phyloP scores from a whole-genome alignment of 2,329 filamentous ascomycete genomes.

The Exophiala xenobiotica region DNA sequence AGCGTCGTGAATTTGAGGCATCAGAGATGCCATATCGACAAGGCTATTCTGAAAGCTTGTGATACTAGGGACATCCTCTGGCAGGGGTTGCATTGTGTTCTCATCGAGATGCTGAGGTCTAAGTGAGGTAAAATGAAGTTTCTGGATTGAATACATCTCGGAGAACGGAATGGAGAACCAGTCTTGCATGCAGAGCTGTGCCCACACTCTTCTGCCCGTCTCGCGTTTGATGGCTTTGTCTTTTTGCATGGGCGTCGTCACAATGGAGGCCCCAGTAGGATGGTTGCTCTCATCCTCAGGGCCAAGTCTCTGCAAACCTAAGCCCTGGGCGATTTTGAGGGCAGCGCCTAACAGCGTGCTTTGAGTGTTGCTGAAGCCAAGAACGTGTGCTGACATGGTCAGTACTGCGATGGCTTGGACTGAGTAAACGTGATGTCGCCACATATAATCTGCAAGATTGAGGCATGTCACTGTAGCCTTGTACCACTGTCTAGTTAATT shows the following conservation, averaged over 20 bases:
- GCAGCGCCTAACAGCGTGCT: slow-evolving; percentile 47
- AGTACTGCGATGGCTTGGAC: slow-evolving; percentile 50
- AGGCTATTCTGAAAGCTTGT: slow-evolving; percentile 39
- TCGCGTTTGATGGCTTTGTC: slow-evolving; percentile 33
- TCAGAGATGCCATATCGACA: slow-evolving; percentile 39
- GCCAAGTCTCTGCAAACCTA: slow-evolving; percentile 47
- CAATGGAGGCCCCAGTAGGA: slow-evolving; percentile 1
- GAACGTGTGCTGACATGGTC: slow-evolving; percentile 51
- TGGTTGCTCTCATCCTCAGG: slow-evolving; percentile 29
- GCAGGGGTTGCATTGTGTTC: slow-evolving; percentile 30
- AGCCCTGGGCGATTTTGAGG: slow-evolving; percentile 48
- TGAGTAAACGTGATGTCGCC: slow-evolving; percentile 43
- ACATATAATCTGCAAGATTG: slow-evolving; percentile 48
- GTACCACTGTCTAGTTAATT: slow-evolving; percentile 47
- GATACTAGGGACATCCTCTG: slow-evolving; percentile 33
- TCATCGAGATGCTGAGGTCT: slow-evolving; percentile 41
- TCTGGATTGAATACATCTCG: slow-evolving; percentile 41
- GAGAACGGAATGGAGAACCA: slow-evolving; percentile 46
- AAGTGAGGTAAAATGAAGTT: slow-evolving; percentile 37
- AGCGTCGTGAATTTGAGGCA: slow-evolving; percentile 42
- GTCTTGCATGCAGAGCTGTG: slow-evolving; percentile 42
- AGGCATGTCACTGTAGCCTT: slow-evolving; percentile 48
- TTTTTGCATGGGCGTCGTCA: slow-evolving; percentile 12
- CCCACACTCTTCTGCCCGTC: slow-evolving; percentile 42
- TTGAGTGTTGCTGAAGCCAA: slow-evolving; percentile 51